phyloP scores from a whole-genome alignment of 2,329 filamentous ascomycete species.

The Trichoderma aggressivum region DNA sequence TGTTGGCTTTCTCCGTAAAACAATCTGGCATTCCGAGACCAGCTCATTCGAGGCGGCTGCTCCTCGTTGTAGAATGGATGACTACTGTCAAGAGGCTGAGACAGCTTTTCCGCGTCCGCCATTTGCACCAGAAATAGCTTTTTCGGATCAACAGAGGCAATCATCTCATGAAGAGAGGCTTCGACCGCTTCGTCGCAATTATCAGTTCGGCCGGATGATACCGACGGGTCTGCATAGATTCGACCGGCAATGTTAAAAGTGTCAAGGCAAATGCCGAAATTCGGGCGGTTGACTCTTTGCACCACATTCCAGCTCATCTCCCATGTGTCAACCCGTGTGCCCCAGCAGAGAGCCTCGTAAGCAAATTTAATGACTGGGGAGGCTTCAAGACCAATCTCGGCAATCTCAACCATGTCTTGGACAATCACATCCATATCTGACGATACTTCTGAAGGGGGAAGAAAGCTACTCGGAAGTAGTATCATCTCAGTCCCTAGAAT shows the following conservation, averaged over 20 bases:
- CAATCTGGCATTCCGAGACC: constrained; percentile 69
- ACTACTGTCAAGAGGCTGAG: constrained; percentile 53
- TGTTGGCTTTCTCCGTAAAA: constrained; percentile 52
- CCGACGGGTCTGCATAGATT: constrained; percentile 66
- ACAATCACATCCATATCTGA: constrained; percentile 54
- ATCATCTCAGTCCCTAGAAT: constrained; percentile 68
- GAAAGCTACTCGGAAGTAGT: constrained; percentile 69
- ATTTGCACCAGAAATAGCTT: constrained; percentile 77
- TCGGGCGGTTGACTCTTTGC: constrained; percentile 59
- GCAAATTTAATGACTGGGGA: constrained; percentile 61
- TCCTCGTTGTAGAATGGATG: constrained; percentile 35
- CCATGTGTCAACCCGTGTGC: constrained; percentile 68
- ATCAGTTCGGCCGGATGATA: constrained; percentile 46
- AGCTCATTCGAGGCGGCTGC: constrained; percentile 62
- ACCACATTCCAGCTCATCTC: constrained; percentile 69
- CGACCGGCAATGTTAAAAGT: constrained; percentile 73
- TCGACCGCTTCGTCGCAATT: constrained; percentile 55
- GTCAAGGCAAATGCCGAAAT: constrained; percentile 75
- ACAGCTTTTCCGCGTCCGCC: constrained; percentile 66
- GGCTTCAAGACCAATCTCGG: constrained; percentile 61
- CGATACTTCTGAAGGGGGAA: constrained; percentile 46
- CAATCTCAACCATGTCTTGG: constrained; percentile 59
- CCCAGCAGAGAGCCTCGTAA: constrained; percentile 73
- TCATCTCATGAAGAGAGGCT: constrained; percentile 53
- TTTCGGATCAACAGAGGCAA: constrained; percentile 52